A percentile compares a stretch with the other conserved stretches of the same genome.
Conservation (phyloP, 352 stramenopile genomes). For the Ophiocytium majus region DNA sequence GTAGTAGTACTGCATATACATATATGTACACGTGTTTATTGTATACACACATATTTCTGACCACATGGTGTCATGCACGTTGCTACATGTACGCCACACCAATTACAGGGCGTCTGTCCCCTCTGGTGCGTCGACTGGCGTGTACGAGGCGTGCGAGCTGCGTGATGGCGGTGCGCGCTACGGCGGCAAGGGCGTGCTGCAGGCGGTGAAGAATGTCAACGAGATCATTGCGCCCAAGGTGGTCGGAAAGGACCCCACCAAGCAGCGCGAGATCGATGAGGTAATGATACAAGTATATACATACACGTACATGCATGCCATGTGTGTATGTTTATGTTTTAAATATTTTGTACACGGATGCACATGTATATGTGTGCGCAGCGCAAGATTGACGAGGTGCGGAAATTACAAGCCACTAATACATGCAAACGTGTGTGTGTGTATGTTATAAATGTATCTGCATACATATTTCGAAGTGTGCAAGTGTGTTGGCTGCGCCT, state of each 20-base stretch:
- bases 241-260: slow-evolving; percentile 89
- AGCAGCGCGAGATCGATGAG: slow-evolving; percentile 87
- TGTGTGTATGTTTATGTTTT: background rate
- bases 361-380: slow-evolving; percentile 61
- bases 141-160: slow-evolving; percentile 94
- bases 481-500: background rate
- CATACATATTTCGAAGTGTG: background rate
- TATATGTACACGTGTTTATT: too few species aligned
- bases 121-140: slow-evolving; percentile 89
- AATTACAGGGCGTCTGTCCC: slow-evolving; percentile 84
- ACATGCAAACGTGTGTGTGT: background rate
- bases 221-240: slow-evolving; percentile 89
- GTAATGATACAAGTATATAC: slow-evolving; percentile 56
- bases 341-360: background rate
- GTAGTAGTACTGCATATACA: too few species aligned
- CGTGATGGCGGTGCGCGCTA: slow-evolving; percentile 92
- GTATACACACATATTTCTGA: too few species aligned
- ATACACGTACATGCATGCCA: background rate
- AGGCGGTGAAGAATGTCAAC: slow-evolving; percentile 98
- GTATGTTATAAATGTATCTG: slow-evolving; percentile 47
- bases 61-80: too few species aligned
- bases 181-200: slow-evolving; percentile 95
- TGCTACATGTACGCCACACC: too few species aligned
- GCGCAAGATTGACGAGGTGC: slow-evolving; percentile 80
- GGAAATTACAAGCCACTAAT: slow-evolving; percentile 61